phyloP scores from a whole-genome alignment of 345 rosid species.

The Salix viminalis region DNA sequence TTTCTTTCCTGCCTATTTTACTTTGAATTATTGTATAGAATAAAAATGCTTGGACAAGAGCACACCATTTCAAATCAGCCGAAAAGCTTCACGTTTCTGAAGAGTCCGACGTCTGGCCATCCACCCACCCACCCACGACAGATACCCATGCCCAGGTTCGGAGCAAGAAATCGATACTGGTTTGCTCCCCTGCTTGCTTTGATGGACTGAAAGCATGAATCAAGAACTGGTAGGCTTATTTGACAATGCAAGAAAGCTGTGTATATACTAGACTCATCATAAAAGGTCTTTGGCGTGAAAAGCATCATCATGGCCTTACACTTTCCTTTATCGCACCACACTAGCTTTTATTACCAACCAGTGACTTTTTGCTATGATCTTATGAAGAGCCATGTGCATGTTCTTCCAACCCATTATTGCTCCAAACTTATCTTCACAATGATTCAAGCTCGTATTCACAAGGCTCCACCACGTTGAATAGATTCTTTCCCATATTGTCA shows the following conservation, averaged over 20 bases:
- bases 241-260: conserved; percentile 1
- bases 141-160: too few species aligned
- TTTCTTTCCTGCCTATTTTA: not conserved
- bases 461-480: not conserved
- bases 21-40: not conserved
- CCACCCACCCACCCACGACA: too few species aligned
- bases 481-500: not conserved
- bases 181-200: not conserved
- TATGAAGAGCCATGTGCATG: conserved; percentile 38
- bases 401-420: conserved; percentile 24
- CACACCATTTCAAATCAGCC: not conserved
- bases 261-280: not conserved
- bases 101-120: not conserved
- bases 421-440: conserved; percentile 27
- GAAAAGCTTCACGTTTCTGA: not conserved
- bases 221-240: not conserved
- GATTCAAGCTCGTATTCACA: conserved; percentile 15
- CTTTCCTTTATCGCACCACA: conserved; percentile 3
- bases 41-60: not conserved
- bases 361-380: conserved; percentile 17
- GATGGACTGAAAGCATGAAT: not conserved
- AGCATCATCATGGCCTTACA: conserved; percentile 18
- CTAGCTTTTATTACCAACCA: conserved; percentile 26
- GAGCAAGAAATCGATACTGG: not conserved
- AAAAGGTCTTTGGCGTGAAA: conserved; percentile 13